Base-by-base conservation (phyloP, 495 filamentous ascomycete genomes). In the Geoglossum glabrum region DNA sequence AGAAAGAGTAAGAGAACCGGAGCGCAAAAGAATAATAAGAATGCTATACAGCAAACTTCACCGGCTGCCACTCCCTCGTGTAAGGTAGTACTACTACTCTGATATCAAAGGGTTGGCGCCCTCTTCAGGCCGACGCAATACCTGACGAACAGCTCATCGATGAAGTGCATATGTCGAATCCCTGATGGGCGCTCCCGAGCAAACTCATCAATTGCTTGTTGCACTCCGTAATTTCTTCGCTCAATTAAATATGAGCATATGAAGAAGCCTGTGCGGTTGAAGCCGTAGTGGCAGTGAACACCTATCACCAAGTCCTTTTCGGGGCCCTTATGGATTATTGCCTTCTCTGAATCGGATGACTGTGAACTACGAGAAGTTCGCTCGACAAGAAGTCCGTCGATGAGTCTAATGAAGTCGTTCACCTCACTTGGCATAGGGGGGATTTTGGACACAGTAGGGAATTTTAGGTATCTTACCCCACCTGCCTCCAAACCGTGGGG, bases 211-310 rank as follows among this genome's bases (percentile, higher is more conserved):
- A 96, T 83, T 3, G 90, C 90, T 58, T 83, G 79, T 63, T 85
- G 78, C 15, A 94, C 77, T 52, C 70, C 72, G 65, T 76, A 94
- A 0, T 79, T 79, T 62, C 82, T 74, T 57, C 80, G 75, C 70
- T 97, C 90, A 54, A 97, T 85, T 6, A 96, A 70, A 62, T 97
- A 97, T 63, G 82, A 87, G n/a, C 84, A 82, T 34, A 97, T 81
- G 64, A 95, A 82, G 65, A 90, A 95, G 1, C 90, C 89, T 0
- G 88, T 94, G 34, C 88, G 79, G 64, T 95, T 94, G 71, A 87
- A 95, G 0, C 90, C 90, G 61, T 97, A 96, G 64, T 97, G 90
- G 64, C 90, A 96, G 66, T 97, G 90, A 0, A 95, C 87, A 13
- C 84, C 90, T 50, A 96, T 75, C 15, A 76, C 69, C 9, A 65